Conservation (phyloP, 1,139 yeast species). For the Pichia sp. region DNA sequence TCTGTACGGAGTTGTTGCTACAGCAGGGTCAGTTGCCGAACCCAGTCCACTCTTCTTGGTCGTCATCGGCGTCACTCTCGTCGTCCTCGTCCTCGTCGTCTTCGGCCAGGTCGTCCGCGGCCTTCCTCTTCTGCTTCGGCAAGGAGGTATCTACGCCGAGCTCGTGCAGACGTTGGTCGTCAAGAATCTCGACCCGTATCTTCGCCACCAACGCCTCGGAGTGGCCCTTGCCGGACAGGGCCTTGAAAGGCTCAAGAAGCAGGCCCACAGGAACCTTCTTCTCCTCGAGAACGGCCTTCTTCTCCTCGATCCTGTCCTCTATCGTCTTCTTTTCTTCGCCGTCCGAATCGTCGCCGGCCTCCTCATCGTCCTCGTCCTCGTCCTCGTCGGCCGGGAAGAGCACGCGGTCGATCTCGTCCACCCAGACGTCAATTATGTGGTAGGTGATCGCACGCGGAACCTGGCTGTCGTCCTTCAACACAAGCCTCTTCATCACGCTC, state of each 20-base stretch:
- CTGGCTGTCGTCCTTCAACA: conserved; percentile 52
- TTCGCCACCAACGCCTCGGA: conserved; percentile 65
- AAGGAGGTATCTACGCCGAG: conserved; percentile 64
- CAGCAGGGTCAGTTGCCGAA: conserved; percentile 22
- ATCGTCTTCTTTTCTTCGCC: background rate
- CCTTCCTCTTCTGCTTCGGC: conserved; percentile 26
- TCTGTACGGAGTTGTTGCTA: background rate
- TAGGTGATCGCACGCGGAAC: conserved; percentile 76
- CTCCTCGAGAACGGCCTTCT: conserved; percentile 12
- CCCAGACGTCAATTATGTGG: conserved; percentile 77
- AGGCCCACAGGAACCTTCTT: conserved; percentile 47
- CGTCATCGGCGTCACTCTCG: conserved; percentile 35
- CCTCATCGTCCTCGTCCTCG: conserved; percentile 34
- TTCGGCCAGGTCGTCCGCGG: conserved; percentile 12
- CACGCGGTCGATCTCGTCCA: conserved; percentile 78
- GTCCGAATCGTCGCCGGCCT: conserved; percentile 35
- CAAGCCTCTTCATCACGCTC: conserved; percentile 35
- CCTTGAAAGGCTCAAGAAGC: conserved; percentile 56
- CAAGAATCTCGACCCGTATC: conserved; percentile 60
- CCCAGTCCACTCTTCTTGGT: conserved; percentile 38
- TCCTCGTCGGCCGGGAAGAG: conserved; percentile 42
- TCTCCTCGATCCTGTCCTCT: conserved; percentile 12
- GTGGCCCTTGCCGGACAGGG: conserved; percentile 45
- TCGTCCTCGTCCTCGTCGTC: conserved; percentile 24
- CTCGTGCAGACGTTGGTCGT: conserved; percentile 55